Conservation (phyloP, 352 stramenopile genomes). For the Globisporangium iwayamae region DNA sequence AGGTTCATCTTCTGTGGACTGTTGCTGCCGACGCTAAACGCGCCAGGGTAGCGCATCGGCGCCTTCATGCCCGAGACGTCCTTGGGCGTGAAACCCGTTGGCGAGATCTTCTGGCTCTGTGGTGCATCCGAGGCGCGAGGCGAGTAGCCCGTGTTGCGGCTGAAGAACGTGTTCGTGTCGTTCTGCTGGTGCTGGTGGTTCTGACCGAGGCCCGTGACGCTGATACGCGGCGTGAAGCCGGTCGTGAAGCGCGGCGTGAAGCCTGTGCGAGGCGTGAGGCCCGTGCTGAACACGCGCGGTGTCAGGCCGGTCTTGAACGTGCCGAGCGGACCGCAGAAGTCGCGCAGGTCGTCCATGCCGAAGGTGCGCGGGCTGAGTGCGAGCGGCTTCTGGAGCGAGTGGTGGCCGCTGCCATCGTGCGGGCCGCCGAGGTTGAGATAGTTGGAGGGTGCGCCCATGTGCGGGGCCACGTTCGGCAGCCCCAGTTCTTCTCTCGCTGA, state of each 20-base stretch:
- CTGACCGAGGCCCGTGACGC: constrained; percentile 37
- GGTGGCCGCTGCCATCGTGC: constrained; percentile 17
- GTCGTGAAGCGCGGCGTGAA: constrained; percentile 81
- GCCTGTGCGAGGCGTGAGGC: constrained; percentile 72
- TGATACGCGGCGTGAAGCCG: constrained; percentile 74
- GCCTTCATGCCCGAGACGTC: constrained; percentile 69
- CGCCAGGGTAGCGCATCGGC: constrained; percentile 63
- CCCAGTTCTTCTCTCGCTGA: constrained; percentile 67
- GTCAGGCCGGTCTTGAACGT: constrained; percentile 84
- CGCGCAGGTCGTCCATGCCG: constrained; percentile 80
- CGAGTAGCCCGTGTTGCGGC: constrained; percentile 50
- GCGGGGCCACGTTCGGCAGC: constrained; percentile 41
- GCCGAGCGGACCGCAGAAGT: constrained; percentile 76
- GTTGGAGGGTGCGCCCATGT: constrained; percentile 3
- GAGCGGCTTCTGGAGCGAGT: constrained; percentile 60
- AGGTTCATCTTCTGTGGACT: constrained; percentile 61
- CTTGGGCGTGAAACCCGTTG: constrained; percentile 76
- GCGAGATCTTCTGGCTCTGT: constrained; percentile 70
- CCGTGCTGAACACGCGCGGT: constrained; percentile 76
- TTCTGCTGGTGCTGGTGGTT: constrained; percentile 25
- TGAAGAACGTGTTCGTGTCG: constrained; percentile 45
- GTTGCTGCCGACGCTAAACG: constrained; percentile 37
- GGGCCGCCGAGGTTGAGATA: constrained; percentile 33
- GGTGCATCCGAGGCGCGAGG: constrained; percentile 35
- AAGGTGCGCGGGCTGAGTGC: constrained; percentile 76